Evolutionary conservation across 2,329 filamentous ascomycete genomes (phyloP).

Genomic region (Cyclaneusma minus): DNA sequence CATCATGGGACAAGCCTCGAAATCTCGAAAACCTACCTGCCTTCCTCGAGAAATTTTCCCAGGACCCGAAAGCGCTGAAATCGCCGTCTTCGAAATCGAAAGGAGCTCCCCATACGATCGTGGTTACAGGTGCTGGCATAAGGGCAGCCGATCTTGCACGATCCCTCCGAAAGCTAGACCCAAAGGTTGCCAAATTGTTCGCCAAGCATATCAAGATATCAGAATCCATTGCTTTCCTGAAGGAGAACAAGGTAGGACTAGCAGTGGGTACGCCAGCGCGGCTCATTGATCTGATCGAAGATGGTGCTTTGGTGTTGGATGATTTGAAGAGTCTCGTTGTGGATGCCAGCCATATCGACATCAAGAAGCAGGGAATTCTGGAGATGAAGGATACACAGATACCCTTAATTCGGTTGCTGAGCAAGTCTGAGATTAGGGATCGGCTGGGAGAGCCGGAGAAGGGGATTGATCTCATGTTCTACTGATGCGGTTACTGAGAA

Average conservation of each 20-base stretch:
- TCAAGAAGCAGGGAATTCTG: slow-evolving; percentile 84
- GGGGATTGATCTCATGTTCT: slow-evolving; percentile 30
- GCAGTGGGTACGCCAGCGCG: slow-evolving; percentile 81
- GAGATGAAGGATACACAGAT: slow-evolving; percentile 91
- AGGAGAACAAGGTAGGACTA: slow-evolving; percentile 58
- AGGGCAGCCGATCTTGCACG: slow-evolving; percentile 73
- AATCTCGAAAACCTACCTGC: slow-evolving; percentile 57
- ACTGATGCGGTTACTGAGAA: slow-evolving; percentile 22
- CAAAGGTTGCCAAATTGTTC: slow-evolving; percentile 77
- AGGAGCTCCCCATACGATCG: slow-evolving; percentile 69
- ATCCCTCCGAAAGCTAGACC: slow-evolving; percentile 67
- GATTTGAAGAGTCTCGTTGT: slow-evolving; percentile 68
- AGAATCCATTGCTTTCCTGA: slow-evolving; percentile 66
- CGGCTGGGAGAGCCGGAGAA: slow-evolving; percentile 44
- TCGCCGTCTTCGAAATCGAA: slow-evolving; percentile 50
- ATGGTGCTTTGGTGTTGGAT: slow-evolving; percentile 56
- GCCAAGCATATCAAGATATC: slow-evolving; percentile 96
- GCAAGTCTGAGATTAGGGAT: slow-evolving; percentile 53
- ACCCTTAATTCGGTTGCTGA: slow-evolving; percentile 61
- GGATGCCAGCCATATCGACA: slow-evolving; percentile 84
- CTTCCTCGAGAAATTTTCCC: slow-evolving; percentile 57
- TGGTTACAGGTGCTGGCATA: slow-evolving; percentile 73
- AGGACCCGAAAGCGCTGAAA: slow-evolving; percentile 39
- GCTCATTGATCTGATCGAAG: slow-evolving; percentile 66
- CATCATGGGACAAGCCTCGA: slow-evolving; percentile 51